Conservation (phyloP, 2,329 filamentous ascomycete genomes). For the Hypoxylon rubiginosum region DNA sequence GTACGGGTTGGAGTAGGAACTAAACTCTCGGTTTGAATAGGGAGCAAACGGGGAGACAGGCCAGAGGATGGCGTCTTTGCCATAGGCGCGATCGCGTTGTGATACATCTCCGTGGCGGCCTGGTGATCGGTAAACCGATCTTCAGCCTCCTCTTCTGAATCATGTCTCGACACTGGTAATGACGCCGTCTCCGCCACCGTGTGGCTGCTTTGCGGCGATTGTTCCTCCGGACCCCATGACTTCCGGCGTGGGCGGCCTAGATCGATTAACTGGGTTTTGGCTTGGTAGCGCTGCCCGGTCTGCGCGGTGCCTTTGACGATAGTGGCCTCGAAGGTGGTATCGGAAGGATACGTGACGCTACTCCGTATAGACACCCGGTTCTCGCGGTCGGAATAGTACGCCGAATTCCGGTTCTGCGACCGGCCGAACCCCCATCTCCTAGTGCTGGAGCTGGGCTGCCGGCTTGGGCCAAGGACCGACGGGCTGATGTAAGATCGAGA, state of each 20-base stretch:
- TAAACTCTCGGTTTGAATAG: neutral
- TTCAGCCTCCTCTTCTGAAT: neutral
- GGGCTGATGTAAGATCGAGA: conserved; percentile 1
- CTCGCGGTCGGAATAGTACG: conserved; percentile 8
- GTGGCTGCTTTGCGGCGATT: neutral
- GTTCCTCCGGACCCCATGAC: neutral
- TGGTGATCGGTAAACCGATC: conserved; percentile 1
- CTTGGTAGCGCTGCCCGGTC: conserved; percentile 9
- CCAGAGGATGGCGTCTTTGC: neutral
- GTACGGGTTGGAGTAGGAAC: neutral
- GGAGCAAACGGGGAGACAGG: neutral
- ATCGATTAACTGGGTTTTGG: conserved; percentile 29
- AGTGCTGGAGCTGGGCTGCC: neutral
- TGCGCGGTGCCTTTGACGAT: conserved; percentile 32
- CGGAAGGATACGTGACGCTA: conserved; percentile 33
- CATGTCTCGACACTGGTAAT: neutral
- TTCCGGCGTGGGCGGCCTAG: conserved; percentile 16
- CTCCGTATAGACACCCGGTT: conserved; percentile 28
- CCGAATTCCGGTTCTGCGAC: conserved; percentile 2
- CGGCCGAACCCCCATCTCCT: conserved; percentile 27
- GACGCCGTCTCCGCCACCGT: neutral
- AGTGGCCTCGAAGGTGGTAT: conserved; percentile 29
- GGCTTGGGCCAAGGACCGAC: neutral
- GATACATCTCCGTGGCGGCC: conserved; percentile 19
- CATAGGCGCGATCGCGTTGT: conserved; percentile 6